A percentile compares a stretch with the other conserved stretches of the same genome.
These are phyloP conservation scores for Smallanthus sonchifolius DNA, from an alignment of 129 eudicot genomes.

Conservation along the genomic window DNA sequence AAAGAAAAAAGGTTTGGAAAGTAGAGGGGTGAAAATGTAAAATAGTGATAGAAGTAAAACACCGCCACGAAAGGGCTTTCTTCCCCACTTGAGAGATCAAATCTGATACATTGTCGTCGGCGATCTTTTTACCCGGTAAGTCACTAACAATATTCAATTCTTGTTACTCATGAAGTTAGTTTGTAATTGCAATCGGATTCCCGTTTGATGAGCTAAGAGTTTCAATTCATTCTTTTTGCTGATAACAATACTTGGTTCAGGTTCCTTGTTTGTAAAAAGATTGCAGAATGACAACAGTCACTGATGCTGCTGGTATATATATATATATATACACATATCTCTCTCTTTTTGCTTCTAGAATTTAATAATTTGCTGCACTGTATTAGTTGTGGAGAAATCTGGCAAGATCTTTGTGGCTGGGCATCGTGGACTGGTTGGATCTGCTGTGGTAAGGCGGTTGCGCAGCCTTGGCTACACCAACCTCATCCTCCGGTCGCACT, in stretches of 20 bases:
- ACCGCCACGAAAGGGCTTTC: too few relatives aligned
- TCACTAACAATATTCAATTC: too few relatives aligned
- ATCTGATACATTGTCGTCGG: too few relatives aligned
- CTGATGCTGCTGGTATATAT: conserved; percentile 17
- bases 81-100: too few relatives aligned
- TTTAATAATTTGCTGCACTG: background rate
- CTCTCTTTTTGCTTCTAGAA: background rate
- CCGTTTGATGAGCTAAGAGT: too few relatives aligned
- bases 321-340: background rate
- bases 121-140: too few relatives aligned
- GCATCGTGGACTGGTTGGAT: conserved; percentile 92
- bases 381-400: conserved; percentile 55
- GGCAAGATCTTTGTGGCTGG: conserved; percentile 92
- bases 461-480: conserved; percentile 52
- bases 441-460: conserved; percentile 76
- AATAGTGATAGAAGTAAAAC: too few relatives aligned
- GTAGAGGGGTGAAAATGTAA: too few relatives aligned
- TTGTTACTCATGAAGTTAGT: too few relatives aligned
- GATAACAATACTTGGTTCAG: background rate
- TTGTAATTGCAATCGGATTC: too few relatives aligned
- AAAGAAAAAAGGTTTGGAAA: too few relatives aligned
- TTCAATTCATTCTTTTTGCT: too few relatives aligned
- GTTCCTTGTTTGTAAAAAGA: background rate
- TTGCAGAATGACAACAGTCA: conserved; percentile 22
- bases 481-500: conserved; percentile 70